A percentile compares a stretch with the other conserved stretches of the same genome.
Conservation (phyloP, 257 asterid genomes). For the Craterostigma plantagineum region DNA sequence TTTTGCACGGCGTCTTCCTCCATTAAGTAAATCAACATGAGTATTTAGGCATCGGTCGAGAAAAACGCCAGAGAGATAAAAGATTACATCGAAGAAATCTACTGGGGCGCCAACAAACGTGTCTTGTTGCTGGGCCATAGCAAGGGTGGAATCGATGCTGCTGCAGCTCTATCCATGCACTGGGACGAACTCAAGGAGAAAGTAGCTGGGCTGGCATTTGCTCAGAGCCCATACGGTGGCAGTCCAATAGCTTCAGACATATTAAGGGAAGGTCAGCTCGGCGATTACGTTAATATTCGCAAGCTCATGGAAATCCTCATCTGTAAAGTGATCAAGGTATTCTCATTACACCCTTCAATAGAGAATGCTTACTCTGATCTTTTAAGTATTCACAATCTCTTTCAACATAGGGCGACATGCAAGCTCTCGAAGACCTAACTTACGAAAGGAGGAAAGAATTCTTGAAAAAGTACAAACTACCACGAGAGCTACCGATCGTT, state of each 20-base stretch:
- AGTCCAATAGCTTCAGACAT: conserved; percentile 94
- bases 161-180: conserved; percentile 82
- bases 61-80: conserved; percentile 88
- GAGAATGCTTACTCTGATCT: background rate
- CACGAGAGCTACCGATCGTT: conserved; percentile 65
- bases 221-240: conserved; percentile 97
- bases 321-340: conserved; percentile 93
- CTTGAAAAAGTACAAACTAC: conserved; percentile 50
- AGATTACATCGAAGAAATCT: conserved; percentile 77
- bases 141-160: conserved; percentile 91
- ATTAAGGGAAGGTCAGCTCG: conserved; percentile 86
- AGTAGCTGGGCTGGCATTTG: conserved; percentile 83
- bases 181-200: conserved; percentile 86
- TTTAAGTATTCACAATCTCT: conserved; percentile 6
- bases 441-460: conserved; percentile 72
- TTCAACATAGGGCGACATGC: conserved; percentile 80
- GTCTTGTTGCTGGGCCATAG: conserved; percentile 94
- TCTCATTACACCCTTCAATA: background rate
- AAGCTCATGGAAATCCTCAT: conserved; percentile 89
- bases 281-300: conserved; percentile 88
- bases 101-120: conserved; percentile 76
- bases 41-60: conserved; percentile 67
- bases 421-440: conserved; percentile 83
- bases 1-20: conserved; percentile 6
- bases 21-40: conserved; percentile 12